phyloP scores from a whole-genome alignment of 306 rosid genomes.

The Canavalia ensiformis region DNA sequence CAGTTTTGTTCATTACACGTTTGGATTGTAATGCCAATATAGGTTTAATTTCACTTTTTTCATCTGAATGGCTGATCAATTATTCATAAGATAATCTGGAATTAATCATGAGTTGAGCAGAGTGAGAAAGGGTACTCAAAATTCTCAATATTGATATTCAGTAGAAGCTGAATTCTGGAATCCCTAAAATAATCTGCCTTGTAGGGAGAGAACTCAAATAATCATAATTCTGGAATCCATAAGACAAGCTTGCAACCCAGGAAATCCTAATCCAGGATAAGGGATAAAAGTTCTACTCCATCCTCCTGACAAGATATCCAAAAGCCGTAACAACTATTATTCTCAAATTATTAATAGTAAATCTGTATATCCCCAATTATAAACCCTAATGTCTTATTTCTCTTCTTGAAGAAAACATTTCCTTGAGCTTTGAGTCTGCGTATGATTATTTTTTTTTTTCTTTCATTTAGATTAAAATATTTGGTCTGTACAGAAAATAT shows the following conservation, averaged over 20 bases:
- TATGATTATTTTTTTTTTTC: not conserved
- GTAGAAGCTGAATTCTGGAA: slow-evolving; percentile 13
- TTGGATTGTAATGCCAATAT: not conserved
- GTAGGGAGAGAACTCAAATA: slow-evolving; percentile 8
- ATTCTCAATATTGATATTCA: slow-evolving; percentile 25
- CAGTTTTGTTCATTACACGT: slow-evolving; percentile 19
- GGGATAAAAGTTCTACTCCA: not conserved
- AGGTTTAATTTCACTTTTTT: not conserved
- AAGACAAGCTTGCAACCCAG: not conserved
- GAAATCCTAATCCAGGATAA: not conserved
- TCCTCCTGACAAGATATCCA: not conserved
- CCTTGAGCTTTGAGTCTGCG: slow-evolving; percentile 20
- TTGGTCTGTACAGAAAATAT: not conserved
- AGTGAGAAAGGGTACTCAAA: not conserved
- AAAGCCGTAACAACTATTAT: not conserved
- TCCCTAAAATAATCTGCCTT: not conserved
- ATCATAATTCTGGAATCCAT: not conserved
- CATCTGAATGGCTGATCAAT: slow-evolving; percentile 21
- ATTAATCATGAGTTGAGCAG: not conserved
- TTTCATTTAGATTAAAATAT: slow-evolving; percentile 14
- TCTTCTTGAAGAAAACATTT: not conserved
- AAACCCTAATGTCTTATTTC: not conserved
- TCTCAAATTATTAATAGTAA: not conserved
- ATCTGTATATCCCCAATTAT: not conserved
- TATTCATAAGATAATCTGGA: slow-evolving; percentile 24